Evolutionary conservation across 768 basidiomycete genomes (phyloP).

Genomic region (Sarcodon sp.): DNA sequence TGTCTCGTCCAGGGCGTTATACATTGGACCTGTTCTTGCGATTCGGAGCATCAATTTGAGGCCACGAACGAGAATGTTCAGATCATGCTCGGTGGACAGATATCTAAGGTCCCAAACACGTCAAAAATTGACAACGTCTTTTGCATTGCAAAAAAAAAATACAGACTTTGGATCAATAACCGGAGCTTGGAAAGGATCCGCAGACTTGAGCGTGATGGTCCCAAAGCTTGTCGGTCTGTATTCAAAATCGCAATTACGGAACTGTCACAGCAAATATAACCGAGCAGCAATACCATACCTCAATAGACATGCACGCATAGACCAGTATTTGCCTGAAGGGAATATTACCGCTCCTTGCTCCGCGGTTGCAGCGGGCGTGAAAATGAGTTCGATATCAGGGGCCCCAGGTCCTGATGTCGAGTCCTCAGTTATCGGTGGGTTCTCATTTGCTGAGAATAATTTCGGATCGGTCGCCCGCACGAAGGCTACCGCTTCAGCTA

Average conservation of each 20-base stretch:
- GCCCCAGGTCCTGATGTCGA: slow-evolving; percentile 17
- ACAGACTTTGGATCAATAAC: slow-evolving; percentile 31
- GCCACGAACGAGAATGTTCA: slow-evolving; percentile 28
- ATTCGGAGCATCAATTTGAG: slow-evolving; percentile 25
- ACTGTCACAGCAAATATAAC: neutral
- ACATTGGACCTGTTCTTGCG: slow-evolving; percentile 23
- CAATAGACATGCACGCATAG: slow-evolving; percentile 15
- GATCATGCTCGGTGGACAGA: slow-evolving; percentile 26
- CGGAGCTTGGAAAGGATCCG: slow-evolving; percentile 26
- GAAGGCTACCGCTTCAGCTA: slow-evolving; percentile 39
- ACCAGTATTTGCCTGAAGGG: slow-evolving; percentile 8
- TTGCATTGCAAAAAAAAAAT: neutral
- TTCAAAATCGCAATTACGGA: neutral
- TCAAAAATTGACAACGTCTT: slow-evolving; percentile 4
- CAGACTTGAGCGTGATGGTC: slow-evolving; percentile 24
- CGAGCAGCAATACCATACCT: slow-evolving; percentile 11
- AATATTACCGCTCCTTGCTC: slow-evolving; percentile 5
- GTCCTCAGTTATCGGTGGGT: slow-evolving; percentile 11
- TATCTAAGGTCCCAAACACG: slow-evolving; percentile 19
- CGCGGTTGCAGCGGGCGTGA: slow-evolving; percentile 13
- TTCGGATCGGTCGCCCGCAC: slow-evolving; percentile 33
- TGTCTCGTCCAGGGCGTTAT: slow-evolving; percentile 19
- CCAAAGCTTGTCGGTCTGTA: slow-evolving; percentile 31
- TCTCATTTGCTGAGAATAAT: slow-evolving; percentile 23
- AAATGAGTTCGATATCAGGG: slow-evolving; percentile 22